phyloP scores from a whole-genome alignment of 1,284 basidiomycete species.

The Albatrellus sp. region DNA sequence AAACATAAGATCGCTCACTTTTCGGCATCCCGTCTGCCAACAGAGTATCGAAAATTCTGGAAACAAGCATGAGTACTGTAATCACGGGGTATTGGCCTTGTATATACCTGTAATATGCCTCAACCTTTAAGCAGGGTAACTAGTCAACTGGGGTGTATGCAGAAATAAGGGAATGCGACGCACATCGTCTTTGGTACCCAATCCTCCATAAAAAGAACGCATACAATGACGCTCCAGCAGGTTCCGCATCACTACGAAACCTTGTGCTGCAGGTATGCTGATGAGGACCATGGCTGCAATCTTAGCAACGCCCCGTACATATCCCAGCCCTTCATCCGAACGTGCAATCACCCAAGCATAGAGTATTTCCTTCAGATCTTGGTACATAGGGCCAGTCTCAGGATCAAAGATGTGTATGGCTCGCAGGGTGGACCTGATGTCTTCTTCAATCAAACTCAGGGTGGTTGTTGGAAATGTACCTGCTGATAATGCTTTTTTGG shows the following conservation, averaged over 20 bases:
- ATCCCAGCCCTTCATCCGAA: conserved; percentile 79
- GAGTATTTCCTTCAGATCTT: conserved; percentile 79
- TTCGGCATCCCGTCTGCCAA: conserved; percentile 92
- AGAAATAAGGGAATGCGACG: conserved; percentile 20
- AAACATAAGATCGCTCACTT: conserved; percentile 34
- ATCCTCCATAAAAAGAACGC: conserved; percentile 75
- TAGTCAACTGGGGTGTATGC: not conserved
- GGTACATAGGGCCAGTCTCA: conserved; percentile 70
- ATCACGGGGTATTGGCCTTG: not conserved
- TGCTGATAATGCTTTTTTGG: conserved; percentile 57
- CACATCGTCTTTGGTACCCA: conserved; percentile 66
- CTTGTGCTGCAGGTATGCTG: conserved; percentile 70
- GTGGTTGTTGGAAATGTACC: conserved; percentile 67
- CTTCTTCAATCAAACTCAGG: conserved; percentile 65
- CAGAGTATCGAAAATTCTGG: conserved; percentile 84
- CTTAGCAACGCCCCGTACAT: conserved; percentile 55
- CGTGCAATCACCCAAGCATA: conserved; percentile 88
- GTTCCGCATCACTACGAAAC: conserved; percentile 83
- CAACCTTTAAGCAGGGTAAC: conserved; percentile 35
- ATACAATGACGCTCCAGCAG: conserved; percentile 78
- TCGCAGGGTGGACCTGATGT: conserved; percentile 75
- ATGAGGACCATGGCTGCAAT: conserved; percentile 85
- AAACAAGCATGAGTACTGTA: conserved; percentile 11
- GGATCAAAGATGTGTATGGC: conserved; percentile 79
- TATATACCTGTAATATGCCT: conserved; percentile 58